A percentile compares a stretch with the other conserved stretches of the same genome.
These are phyloP conservation scores for Eimeria praecox DNA, from an alignment of 169 alveolate species.

Conservation along the genomic window DNA sequence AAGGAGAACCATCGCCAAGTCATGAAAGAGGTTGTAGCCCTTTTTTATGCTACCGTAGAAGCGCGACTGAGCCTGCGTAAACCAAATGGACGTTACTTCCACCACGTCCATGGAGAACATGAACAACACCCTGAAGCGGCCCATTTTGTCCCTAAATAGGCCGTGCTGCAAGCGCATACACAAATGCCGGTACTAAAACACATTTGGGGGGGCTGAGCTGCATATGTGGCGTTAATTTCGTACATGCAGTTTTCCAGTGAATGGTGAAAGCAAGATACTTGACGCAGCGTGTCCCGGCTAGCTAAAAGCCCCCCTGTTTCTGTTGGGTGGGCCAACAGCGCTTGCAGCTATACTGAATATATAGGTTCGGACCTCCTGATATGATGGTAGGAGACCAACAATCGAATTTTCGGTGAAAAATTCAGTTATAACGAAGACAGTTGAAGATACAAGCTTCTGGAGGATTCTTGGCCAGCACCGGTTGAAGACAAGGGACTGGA, in stretches of 20 bases:
- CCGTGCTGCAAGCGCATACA: conserved; percentile 73
- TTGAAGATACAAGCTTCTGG: conserved; percentile 74
- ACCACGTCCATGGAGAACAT: conserved; percentile 73
- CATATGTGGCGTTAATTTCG: neutral
- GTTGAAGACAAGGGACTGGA: conserved; percentile 78
- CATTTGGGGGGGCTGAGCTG: neutral
- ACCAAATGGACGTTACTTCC: conserved; percentile 50
- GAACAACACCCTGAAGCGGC: conserved; percentile 75
- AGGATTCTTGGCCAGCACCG: conserved; percentile 78
- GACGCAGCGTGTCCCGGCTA: neutral
- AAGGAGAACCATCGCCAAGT: conserved; percentile 55
- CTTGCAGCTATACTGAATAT: neutral
- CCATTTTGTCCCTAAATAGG: conserved; percentile 63
- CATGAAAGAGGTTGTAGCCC: conserved; percentile 76
- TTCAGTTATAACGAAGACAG: conserved; percentile 70
- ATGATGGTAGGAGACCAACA: conserved; percentile 79
- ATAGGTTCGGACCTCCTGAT: conserved; percentile 51
- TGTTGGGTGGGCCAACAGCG: neutral
- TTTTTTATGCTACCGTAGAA: conserved; percentile 71
- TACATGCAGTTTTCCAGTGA: neutral
- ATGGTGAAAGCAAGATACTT: neutral
- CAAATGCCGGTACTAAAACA: neutral
- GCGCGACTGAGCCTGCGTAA: conserved; percentile 73
- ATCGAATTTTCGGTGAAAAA: conserved; percentile 55
- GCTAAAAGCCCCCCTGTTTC: neutral